A percentile compares a stretch with the other conserved stretches of the same genome.
phyloP scores from a whole-genome alignment of 1,139 yeast species.

The Geotrichum siamense region DNA sequence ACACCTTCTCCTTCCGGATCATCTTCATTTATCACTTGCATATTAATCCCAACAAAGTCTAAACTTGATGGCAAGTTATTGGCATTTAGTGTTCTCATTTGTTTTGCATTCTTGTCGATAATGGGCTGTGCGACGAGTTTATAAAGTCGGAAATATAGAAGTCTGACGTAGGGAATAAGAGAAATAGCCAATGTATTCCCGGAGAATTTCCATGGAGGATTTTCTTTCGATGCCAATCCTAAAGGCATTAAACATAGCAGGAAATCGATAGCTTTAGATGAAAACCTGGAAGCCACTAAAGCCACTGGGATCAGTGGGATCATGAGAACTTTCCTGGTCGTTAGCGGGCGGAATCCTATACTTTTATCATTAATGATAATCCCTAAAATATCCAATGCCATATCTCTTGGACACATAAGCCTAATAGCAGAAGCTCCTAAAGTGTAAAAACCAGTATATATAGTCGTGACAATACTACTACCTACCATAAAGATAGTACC shows the following conservation, averaged over 20 bases:
- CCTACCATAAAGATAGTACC: conserved; percentile 29
- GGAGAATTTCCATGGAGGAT: conserved; percentile 25
- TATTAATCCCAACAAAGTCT: conserved; percentile 13
- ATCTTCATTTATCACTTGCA: conserved; percentile 17
- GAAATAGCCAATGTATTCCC: conserved; percentile 26
- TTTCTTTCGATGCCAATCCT: conserved; percentile 21
- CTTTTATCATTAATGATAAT: conserved; percentile 21
- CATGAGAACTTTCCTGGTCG: conserved; percentile 23
- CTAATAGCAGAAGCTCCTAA: conserved; percentile 34
- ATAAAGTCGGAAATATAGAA: conserved; percentile 24
- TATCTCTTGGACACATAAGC: conserved; percentile 33
- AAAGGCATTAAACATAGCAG: conserved; percentile 23
- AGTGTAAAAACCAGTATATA: conserved; percentile 27
- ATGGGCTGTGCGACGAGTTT: conserved; percentile 26
- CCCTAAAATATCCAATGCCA: conserved; percentile 29
- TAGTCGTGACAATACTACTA: conserved; percentile 27
- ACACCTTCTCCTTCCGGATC: conserved; percentile 3
- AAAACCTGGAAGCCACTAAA: conserved; percentile 23
- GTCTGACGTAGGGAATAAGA: conserved; percentile 23
- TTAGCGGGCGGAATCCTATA: conserved; percentile 22
- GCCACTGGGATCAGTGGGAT: conserved; percentile 27
- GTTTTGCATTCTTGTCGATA: conserved; percentile 24
- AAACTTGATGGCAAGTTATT: neutral
- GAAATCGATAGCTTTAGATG: conserved; percentile 21
- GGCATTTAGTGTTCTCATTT: conserved; percentile 20